Conservation (phyloP, 164 flowering plant species). For the Aristolochia californica region DNA sequence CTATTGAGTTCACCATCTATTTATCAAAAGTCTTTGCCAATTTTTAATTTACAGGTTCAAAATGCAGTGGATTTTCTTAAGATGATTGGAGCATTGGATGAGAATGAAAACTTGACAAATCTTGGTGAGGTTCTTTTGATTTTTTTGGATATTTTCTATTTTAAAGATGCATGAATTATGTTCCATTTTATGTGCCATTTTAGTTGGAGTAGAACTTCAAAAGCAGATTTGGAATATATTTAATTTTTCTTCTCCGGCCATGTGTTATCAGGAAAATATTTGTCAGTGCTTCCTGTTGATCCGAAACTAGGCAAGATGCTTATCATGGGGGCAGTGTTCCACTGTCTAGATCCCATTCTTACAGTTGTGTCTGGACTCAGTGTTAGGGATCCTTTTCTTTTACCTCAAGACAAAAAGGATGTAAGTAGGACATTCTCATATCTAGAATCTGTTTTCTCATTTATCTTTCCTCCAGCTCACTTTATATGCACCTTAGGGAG, state of each 20-base stretch:
- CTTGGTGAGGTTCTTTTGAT: constrained; percentile 48
- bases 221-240: too few species aligned
- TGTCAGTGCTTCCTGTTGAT: constrained; percentile 94
- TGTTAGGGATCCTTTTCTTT: constrained; percentile 91
- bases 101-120: constrained; percentile 76
- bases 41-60: constrained; percentile 50
- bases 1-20: too few species aligned
- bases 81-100: constrained; percentile 93
- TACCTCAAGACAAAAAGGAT: constrained; percentile 96
- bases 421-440: constrained; percentile 32
- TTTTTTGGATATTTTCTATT: not conserved
- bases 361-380: constrained; percentile 92
- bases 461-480: not conserved
- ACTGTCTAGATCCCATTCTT: constrained; percentile 90
- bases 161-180: too few species aligned
- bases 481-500: too few species aligned
- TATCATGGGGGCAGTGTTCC: constrained; percentile 86
- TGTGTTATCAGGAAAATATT: constrained; percentile 45
- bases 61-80: constrained; percentile 91
- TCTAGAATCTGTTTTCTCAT: not conserved
- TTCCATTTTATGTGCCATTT: too few species aligned
- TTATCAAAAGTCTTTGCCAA: too few species aligned
- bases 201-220: too few species aligned
- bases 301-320: constrained; percentile 99
- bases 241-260: not conserved